Conservation (phyloP, 2,329 filamentous ascomycete species). For the Diaporthe vexans region DNA sequence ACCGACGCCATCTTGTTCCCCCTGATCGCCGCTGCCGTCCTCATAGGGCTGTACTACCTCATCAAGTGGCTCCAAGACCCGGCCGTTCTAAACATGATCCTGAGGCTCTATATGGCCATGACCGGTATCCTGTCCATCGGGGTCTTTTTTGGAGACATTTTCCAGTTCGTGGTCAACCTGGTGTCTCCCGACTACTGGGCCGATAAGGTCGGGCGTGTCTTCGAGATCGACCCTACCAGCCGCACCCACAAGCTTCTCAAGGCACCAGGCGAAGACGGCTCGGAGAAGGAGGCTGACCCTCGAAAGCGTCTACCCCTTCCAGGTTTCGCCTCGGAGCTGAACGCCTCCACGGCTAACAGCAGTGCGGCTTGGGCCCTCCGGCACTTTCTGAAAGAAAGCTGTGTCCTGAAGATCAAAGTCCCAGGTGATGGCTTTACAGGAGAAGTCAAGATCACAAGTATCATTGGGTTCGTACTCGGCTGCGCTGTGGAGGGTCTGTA, state of each 20-base stretch:
- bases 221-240: conserved; percentile 58
- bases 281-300: conserved; percentile 47
- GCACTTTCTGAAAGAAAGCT: conserved; percentile 64
- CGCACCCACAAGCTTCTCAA: conserved; percentile 55
- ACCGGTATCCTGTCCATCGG: conserved; percentile 84
- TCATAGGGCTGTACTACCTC: conserved; percentile 84
- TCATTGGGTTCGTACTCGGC: conserved; percentile 69
- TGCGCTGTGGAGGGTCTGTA: conserved; percentile 71
- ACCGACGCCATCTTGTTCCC: conserved; percentile 90
- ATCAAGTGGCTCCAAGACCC: conserved; percentile 92
- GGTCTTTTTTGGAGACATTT: conserved; percentile 78
- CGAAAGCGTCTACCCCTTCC: conserved; percentile 48
- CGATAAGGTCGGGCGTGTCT: conserved; percentile 57
- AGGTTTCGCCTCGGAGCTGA: conserved; percentile 39
- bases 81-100: conserved; percentile 82
- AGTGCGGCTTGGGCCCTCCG: conserved; percentile 65
- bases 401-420: conserved; percentile 64
- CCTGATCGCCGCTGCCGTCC: conserved; percentile 78
- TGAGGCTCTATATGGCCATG: conserved; percentile 86
- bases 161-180: conserved; percentile 75
- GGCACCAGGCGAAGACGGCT: conserved; percentile 42
- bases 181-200: conserved; percentile 82
- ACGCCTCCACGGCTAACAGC: conserved; percentile 45
- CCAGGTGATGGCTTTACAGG: conserved; percentile 65
- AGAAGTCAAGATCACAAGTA: conserved; percentile 68